Conservation (phyloP, 208 protist genomes). For the Wallacemonas sp. region DNA sequence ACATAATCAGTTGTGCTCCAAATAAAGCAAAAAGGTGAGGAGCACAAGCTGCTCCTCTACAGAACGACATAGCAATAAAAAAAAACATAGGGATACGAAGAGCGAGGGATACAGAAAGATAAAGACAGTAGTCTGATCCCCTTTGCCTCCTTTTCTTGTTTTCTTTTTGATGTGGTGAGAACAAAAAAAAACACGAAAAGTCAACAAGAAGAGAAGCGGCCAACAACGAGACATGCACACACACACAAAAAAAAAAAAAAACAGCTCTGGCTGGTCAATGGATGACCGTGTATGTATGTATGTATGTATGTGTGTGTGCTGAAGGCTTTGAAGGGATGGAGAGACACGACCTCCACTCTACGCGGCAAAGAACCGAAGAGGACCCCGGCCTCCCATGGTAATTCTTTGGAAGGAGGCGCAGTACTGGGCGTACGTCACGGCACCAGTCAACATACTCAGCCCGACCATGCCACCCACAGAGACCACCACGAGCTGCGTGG, state of each 20-base stretch:
- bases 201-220: too few relatives aligned
- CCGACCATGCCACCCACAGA: slow-evolving; percentile 24
- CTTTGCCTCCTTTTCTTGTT: neutral
- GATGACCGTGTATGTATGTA: too few relatives aligned
- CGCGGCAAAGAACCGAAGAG: slow-evolving; percentile 17
- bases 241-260: neutral
- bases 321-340: too few relatives aligned
- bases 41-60: slow-evolving; percentile 3
- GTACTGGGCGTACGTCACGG: slow-evolving; percentile 45
- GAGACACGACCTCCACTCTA: too few relatives aligned
- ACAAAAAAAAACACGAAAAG: too few relatives aligned
- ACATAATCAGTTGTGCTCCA: neutral
- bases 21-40: slow-evolving; percentile 9
- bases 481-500: slow-evolving; percentile 22
- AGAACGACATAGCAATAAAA: neutral
- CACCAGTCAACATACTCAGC: slow-evolving; percentile 12
- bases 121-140: neutral
- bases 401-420: slow-evolving; percentile 41
- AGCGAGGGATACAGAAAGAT: neutral
- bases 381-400: slow-evolving; percentile 21
- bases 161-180: too few relatives aligned
- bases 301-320: neutral
- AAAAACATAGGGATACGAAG: neutral
- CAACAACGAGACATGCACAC: neutral
- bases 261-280: too few relatives aligned